Evolutionary conservation across 2,329 filamentous ascomycete genomes (phyloP).

Genomic region (Penicillium sp.): DNA sequence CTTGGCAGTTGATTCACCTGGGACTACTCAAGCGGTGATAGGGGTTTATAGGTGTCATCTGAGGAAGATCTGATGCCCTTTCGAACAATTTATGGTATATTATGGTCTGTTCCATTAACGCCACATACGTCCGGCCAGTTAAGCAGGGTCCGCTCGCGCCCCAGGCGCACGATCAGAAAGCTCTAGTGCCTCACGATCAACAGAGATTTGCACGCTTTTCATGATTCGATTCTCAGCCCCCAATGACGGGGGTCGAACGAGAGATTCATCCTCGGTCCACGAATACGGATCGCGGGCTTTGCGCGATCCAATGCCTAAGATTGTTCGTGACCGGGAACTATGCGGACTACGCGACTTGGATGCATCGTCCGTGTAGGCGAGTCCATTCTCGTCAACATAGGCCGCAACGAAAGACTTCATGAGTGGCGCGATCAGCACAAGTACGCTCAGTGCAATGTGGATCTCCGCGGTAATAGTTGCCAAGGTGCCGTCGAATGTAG

Average conservation of each 20-base stretch:
- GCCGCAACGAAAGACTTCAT: slow-evolving; percentile 43
- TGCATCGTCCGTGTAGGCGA: slow-evolving; percentile 21
- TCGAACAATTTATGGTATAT: too few species aligned
- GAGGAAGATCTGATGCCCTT: too few species aligned
- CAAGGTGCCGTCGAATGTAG: slow-evolving; percentile 34
- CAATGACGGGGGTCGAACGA: background rate
- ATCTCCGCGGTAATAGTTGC: slow-evolving; percentile 38
- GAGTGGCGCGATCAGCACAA: slow-evolving; percentile 41
- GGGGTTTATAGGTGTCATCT: too few species aligned
- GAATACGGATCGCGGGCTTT: background rate
- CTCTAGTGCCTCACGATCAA: slow-evolving; percentile 7
- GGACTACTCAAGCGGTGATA: too few species aligned
- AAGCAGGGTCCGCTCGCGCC: too few species aligned
- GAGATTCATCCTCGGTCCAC: background rate
- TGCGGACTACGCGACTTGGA: slow-evolving; percentile 7
- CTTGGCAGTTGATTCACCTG: too few species aligned
- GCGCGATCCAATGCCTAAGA: background rate
- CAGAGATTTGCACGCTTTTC: slow-evolving; percentile 16
- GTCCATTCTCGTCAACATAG: slow-evolving; percentile 24
- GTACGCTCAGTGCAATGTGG: slow-evolving; percentile 40
- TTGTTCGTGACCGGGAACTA: background rate
- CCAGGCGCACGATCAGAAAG: background rate
- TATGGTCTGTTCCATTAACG: too few species aligned
- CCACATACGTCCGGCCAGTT: too few species aligned
- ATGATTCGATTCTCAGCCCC: slow-evolving; percentile 3